phyloP scores from a whole-genome alignment of 2,329 filamentous ascomycete species.

The Lecanicillium sp. region DNA sequence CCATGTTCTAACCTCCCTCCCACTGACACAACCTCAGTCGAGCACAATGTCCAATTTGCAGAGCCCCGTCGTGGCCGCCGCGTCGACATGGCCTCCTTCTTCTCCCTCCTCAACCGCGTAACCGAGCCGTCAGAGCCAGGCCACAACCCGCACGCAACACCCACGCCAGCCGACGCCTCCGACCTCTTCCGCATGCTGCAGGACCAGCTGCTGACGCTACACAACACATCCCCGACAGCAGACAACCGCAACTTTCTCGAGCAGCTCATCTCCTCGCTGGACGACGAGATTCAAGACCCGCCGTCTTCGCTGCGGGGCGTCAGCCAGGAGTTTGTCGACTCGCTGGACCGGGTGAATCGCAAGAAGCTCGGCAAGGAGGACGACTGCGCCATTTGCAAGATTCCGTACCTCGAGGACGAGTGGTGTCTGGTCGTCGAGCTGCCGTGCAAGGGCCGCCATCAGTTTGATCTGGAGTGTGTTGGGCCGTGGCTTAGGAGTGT shows the following conservation, averaged over 20 bases:
- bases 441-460: constrained; percentile 50
- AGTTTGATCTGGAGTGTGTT: constrained; percentile 60
- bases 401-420: constrained; percentile 51
- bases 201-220: constrained; percentile 47
- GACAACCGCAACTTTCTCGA: constrained; percentile 43
- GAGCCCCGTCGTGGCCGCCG: constrained; percentile 38
- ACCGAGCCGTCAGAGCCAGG: constrained; percentile 26
- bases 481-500: constrained; percentile 57
- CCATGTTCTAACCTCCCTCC: neutral
- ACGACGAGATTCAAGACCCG: constrained; percentile 42
- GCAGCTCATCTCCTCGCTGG: constrained; percentile 37
- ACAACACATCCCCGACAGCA: constrained; percentile 36
- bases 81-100: constrained; percentile 57
- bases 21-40: constrained; percentile 34
- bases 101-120: constrained; percentile 47
- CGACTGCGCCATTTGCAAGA: constrained; percentile 55
- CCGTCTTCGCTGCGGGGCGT: constrained; percentile 46
- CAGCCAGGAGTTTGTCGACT: constrained; percentile 49
- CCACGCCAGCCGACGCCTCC: constrained; percentile 50
- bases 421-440: constrained; percentile 57
- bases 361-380: constrained; percentile 42
- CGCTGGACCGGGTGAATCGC: constrained; percentile 48
- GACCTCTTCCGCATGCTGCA: constrained; percentile 50
- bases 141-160: constrained; percentile 48
- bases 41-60: constrained; percentile 51